phyloP scores from a whole-genome alignment of 768 basidiomycete species.

The Suillus weaverae region DNA sequence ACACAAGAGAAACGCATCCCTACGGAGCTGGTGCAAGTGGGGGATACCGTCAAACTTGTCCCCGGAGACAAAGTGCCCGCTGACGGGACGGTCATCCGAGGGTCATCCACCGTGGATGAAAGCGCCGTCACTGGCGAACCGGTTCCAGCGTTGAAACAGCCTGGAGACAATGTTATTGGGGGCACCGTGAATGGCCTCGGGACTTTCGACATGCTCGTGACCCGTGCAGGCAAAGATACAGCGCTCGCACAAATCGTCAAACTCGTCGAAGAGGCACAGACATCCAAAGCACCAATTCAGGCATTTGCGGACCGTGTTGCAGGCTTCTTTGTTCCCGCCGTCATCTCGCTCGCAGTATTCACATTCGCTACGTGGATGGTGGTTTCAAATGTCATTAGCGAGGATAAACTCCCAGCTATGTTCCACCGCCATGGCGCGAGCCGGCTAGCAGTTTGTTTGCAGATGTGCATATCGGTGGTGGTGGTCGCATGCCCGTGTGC shows the following conservation, averaged over 20 bases:
- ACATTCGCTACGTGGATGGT: constrained; percentile 88
- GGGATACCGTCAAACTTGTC: constrained; percentile 89
- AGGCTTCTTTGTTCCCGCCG: constrained; percentile 92
- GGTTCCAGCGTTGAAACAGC: constrained; percentile 79
- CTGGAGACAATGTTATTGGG: constrained; percentile 87
- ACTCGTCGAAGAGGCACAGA: constrained; percentile 97
- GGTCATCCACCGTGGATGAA: constrained; percentile 90
- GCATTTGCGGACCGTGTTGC: constrained; percentile 94
- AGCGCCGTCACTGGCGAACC: constrained; percentile 97
- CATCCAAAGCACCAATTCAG: constrained; percentile 96
- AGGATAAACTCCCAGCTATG: constrained; percentile 70
- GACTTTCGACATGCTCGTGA: constrained; percentile 96
- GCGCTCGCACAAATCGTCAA: constrained; percentile 95
- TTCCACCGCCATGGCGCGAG: constrained; percentile 84
- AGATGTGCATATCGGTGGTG: constrained; percentile 96
- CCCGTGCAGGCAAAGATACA: constrained; percentile 94
- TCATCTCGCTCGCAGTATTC: constrained; percentile 75
- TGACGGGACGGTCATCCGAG: constrained; percentile 86
- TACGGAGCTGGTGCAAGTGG: constrained; percentile 92
- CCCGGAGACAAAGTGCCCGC: constrained; percentile 97
- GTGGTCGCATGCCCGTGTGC: constrained; percentile 99
- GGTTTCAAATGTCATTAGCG: constrained; percentile 57
- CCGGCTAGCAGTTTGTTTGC: constrained; percentile 87
- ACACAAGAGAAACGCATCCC: constrained; percentile 87
- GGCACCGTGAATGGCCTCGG: constrained; percentile 97